A percentile compares a stretch with the other conserved stretches of the same genome.
These are phyloP conservation scores for Panicum hallii DNA, from an alignment of 202 grass and related monocot genomes.

Conservation along the genomic window DNA sequence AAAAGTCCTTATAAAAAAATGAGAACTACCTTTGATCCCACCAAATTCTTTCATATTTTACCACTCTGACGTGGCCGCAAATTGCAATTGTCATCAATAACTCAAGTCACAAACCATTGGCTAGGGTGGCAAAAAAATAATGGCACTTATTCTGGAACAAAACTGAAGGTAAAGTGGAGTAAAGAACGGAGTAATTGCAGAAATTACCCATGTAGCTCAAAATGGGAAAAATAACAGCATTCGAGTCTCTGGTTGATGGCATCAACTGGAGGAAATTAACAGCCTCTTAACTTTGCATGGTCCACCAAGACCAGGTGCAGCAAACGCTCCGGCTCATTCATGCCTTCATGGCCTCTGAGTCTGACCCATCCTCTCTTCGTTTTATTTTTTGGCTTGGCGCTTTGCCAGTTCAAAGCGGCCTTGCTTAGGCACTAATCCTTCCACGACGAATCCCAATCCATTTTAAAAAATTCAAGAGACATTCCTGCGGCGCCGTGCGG, in stretches of 20 bases:
- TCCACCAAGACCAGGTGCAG: constrained; percentile 34
- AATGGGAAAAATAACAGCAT: background rate
- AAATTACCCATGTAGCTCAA: background rate
- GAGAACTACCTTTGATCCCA: too few relatives aligned
- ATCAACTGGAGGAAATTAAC: background rate
- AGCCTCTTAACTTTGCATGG: background rate
- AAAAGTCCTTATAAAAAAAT: too few relatives aligned
- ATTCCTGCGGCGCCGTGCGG: background rate
- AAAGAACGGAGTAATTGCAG: background rate
- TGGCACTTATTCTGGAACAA: background rate
- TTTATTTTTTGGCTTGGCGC: constrained; percentile 8
- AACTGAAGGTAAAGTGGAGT: background rate
- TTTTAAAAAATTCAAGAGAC: constrained; percentile 10
- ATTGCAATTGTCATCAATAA: too few relatives aligned
- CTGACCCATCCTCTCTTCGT: background rate
- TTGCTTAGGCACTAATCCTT: constrained; percentile 30
- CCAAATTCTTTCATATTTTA: too few relatives aligned
- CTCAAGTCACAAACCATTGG: too few relatives aligned
- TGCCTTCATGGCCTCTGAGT: background rate
- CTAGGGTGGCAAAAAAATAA: too few relatives aligned
- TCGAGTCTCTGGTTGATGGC: background rate
- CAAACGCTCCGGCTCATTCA: background rate
- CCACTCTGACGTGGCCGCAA: too few relatives aligned
- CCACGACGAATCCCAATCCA: background rate
- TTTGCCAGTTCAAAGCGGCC: constrained; percentile 16